Evolutionary conservation across 129 eudicot genomes (phyloP).

Genomic region (Oenanthe sinensis): DNA sequence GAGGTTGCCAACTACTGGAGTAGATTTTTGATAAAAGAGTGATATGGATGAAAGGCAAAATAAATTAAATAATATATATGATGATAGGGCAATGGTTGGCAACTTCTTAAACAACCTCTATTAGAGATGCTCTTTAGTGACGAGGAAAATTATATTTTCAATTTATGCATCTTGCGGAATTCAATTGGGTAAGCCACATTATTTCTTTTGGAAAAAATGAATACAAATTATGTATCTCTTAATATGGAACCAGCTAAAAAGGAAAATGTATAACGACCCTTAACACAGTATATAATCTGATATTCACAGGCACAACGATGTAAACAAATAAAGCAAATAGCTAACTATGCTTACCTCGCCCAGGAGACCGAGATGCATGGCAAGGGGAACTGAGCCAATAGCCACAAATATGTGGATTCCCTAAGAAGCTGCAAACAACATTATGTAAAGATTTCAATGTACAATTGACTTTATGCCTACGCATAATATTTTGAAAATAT

Average conservation of each 20-base stretch:
- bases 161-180: not conserved
- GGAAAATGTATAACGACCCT: not conserved
- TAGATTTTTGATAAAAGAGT: too few species aligned
- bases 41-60: too few species aligned
- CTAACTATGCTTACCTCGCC: slow-evolving; percentile 35
- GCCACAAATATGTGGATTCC: slow-evolving; percentile 77
- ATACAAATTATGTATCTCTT: not conserved
- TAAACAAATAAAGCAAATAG: too few species aligned
- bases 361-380: slow-evolving; percentile 49
- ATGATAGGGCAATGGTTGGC: too few species aligned
- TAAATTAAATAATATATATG: too few species aligned
- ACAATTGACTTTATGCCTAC: not conserved
- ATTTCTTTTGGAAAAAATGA: not conserved
- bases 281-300: not conserved
- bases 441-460: not conserved
- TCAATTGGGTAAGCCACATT: not conserved
- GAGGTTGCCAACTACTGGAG: too few species aligned
- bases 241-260: not conserved
- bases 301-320: not conserved
- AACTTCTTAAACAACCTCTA: too few species aligned
- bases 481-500: not conserved
- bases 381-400: slow-evolving; percentile 66
- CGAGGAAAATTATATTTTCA: not conserved
- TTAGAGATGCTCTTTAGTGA: not conserved
- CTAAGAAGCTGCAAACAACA: slow-evolving; percentile 47